These are phyloP conservation scores for Dioszegia aurantiaca DNA, from an alignment of 768 basidiomycete genomes.

Conservation along the genomic window DNA sequence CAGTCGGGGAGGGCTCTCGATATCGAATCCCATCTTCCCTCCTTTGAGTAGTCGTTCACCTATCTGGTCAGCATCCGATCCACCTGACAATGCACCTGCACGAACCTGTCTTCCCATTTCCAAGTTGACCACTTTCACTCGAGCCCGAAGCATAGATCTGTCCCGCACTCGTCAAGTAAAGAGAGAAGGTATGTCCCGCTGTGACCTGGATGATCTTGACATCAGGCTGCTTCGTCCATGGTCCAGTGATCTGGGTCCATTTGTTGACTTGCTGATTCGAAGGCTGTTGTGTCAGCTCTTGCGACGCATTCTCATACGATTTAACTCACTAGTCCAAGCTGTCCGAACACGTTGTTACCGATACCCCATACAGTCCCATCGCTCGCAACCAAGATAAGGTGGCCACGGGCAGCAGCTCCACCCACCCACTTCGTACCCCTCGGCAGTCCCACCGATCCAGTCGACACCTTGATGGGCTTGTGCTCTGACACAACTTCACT, in stretches of 20 bases:
- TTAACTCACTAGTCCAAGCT: slow-evolving; percentile 65
- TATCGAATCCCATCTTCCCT: slow-evolving; percentile 78
- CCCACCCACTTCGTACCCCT: slow-evolving; percentile 61
- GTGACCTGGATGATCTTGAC: slow-evolving; percentile 59
- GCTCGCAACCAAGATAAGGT: slow-evolving; percentile 77
- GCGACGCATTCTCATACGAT: background rate
- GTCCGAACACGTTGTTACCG: slow-evolving; percentile 66
- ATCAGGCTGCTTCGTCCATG: slow-evolving; percentile 39
- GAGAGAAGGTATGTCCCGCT: slow-evolving; percentile 78
- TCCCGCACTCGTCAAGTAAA: slow-evolving; percentile 78
- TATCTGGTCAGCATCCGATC: slow-evolving; percentile 16
- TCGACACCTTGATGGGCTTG: slow-evolving; percentile 63
- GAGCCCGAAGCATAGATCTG: slow-evolving; percentile 85
- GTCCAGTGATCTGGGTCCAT: slow-evolving; percentile 40
- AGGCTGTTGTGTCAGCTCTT: slow-evolving; percentile 7
- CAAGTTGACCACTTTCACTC: slow-evolving; percentile 87
- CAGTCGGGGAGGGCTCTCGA: slow-evolving; percentile 57
- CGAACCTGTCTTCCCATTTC: slow-evolving; percentile 80
- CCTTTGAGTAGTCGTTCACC: slow-evolving; percentile 76
- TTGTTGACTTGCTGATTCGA: slow-evolving; percentile 22
- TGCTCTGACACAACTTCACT: slow-evolving; percentile 67
- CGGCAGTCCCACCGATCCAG: slow-evolving; percentile 62
- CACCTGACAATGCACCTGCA: too few species aligned
- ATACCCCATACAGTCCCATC: slow-evolving; percentile 79
- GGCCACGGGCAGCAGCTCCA: slow-evolving; percentile 78